Evolutionary conservation across 352 stramenopile species (phyloP).

Genomic region (Phytopythium montanum): DNA sequence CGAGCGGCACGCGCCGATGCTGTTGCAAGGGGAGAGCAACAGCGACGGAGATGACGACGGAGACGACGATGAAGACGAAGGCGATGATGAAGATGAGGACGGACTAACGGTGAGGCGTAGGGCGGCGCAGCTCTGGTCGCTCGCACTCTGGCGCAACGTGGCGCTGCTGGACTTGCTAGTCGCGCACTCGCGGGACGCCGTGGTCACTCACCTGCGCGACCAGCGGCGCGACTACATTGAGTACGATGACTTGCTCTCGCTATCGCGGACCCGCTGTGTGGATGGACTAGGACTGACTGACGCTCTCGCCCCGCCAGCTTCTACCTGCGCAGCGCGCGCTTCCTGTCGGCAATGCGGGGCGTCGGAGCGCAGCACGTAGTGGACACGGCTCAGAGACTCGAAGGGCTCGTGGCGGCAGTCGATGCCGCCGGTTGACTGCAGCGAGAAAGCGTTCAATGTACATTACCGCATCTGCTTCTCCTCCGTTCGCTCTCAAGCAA

Average conservation of each 20-base stretch:
- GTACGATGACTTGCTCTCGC: slow-evolving; percentile 20
- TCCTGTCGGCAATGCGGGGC: slow-evolving; percentile 17
- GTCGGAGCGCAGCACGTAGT: slow-evolving; percentile 24
- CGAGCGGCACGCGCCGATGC: neutral
- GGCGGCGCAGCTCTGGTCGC: slow-evolving; percentile 15
- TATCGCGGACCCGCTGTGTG: neutral
- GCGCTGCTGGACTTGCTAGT: slow-evolving; percentile 37
- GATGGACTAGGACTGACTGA: neutral
- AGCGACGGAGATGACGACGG: neutral
- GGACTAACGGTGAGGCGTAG: slow-evolving; percentile 5
- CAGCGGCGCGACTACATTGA: slow-evolving; percentile 44
- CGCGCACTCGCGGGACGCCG: slow-evolving; percentile 13
- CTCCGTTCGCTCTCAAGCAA: neutral
- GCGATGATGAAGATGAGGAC: neutral
- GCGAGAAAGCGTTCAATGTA: neutral
- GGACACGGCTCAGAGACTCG: slow-evolving; percentile 23
- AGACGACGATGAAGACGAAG: neutral
- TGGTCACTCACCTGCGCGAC: slow-evolving; percentile 23
- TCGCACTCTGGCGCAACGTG: slow-evolving; percentile 48
- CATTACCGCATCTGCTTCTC: neutral
- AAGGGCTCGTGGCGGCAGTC: slow-evolving; percentile 27
- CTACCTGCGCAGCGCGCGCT: slow-evolving; percentile 36
- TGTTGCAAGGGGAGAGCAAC: neutral
- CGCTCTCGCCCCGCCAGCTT: slow-evolving; percentile 21
- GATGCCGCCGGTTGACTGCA: slow-evolving; percentile 3